phyloP scores from a whole-genome alignment of 2,329 filamentous ascomycete species.

The Colletotrichum caudatum region DNA sequence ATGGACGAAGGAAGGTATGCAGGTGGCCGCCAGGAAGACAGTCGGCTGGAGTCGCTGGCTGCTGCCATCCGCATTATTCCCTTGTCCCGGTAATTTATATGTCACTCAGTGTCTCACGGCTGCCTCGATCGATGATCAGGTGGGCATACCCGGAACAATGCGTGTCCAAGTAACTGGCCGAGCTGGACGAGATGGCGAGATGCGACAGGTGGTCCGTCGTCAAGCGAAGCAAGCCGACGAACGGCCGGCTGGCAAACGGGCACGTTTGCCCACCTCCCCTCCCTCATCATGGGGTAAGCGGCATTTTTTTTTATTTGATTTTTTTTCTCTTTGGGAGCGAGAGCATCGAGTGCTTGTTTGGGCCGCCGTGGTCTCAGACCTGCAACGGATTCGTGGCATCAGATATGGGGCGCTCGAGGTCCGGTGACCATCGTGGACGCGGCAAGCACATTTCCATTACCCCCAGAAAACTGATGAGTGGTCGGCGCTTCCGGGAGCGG shows the following conservation, averaged over 20 bases:
- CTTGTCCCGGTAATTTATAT: neutral
- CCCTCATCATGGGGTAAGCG: neutral
- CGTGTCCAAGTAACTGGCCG: neutral
- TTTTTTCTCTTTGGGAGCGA: neutral
- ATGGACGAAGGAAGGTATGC: neutral
- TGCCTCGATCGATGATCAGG: neutral
- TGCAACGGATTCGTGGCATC: constrained; percentile 32
- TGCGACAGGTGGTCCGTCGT: constrained; percentile 17
- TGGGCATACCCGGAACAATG: neutral
- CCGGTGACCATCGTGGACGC: constrained; percentile 33
- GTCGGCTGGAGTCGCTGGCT: neutral
- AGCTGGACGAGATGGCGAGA: constrained; percentile 11
- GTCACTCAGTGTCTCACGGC: neutral
- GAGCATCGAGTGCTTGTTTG: constrained; percentile 1
- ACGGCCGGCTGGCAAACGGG: neutral
- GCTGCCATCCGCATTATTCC: neutral
- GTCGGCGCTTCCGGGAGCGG: constrained; percentile 8
- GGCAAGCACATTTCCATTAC: constrained; percentile 40
- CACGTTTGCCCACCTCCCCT: constrained; percentile 24
- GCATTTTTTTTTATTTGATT: neutral
- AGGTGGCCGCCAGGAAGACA: neutral
- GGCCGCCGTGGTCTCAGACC: constrained; percentile 19
- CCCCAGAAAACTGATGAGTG: constrained; percentile 40
- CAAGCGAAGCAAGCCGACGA: constrained; percentile 8
- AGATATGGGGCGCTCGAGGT: constrained; percentile 22